phyloP scores from a whole-genome alignment of 768 basidiomycete genomes.

The Suillus discolor region DNA sequence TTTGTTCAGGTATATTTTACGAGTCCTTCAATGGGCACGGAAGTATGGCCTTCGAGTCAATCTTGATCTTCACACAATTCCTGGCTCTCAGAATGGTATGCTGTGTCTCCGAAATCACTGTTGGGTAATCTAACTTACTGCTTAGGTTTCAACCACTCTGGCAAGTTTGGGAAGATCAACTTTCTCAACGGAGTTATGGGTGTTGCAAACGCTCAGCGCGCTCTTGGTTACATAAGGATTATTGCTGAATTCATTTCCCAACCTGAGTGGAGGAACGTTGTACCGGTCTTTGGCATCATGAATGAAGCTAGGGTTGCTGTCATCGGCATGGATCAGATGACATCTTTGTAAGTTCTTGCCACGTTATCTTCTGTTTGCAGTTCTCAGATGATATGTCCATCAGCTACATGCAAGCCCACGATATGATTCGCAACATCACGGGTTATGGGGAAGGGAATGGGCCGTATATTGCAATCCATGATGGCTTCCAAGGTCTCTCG shows the following conservation, averaged over 20 bases:
- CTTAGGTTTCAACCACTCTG: conserved; percentile 59
- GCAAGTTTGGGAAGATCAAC: conserved; percentile 64
- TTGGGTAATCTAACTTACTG: conserved; percentile 11
- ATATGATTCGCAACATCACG: conserved; percentile 71
- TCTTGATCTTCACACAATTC: conserved; percentile 78
- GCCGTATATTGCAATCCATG: conserved; percentile 61
- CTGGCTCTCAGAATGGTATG: conserved; percentile 77
- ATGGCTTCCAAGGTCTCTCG: conserved; percentile 53
- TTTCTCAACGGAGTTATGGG: conserved; percentile 78
- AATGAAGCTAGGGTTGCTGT: conserved; percentile 58
- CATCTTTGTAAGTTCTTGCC: conserved; percentile 58
- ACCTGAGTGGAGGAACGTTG: conserved; percentile 65
- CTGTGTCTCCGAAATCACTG: neutral
- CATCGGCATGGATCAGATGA: conserved; percentile 57
- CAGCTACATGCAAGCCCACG: conserved; percentile 60
- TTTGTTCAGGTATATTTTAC: conserved; percentile 65
- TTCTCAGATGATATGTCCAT: conserved; percentile 5
- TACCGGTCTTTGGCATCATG: conserved; percentile 62
- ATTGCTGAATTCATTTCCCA: conserved; percentile 82
- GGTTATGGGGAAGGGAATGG: conserved; percentile 68
- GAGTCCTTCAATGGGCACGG: conserved; percentile 77
- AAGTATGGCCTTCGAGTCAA: conserved; percentile 89
- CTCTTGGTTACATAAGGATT: conserved; percentile 74
- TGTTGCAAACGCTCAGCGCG: conserved; percentile 80
- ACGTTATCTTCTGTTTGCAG: neutral